Conservation (phyloP, 495 filamentous ascomycete species). For the Podospora pseudoanserina region DNA sequence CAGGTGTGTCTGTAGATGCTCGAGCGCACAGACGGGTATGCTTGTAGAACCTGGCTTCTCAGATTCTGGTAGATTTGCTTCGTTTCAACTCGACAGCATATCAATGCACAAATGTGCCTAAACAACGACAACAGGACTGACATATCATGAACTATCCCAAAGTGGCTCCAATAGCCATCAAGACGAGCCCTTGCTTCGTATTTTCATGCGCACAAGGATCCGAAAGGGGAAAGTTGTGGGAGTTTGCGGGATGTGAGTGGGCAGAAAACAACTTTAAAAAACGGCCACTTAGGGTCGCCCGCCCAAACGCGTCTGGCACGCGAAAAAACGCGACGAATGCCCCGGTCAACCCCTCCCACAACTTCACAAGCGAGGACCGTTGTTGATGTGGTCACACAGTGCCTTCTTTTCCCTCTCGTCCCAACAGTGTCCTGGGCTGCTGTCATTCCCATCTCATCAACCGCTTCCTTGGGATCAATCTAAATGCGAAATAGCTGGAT, state of each 20-base stretch:
- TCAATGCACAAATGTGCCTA: slow-evolving; percentile 5
- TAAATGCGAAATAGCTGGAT: slow-evolving; percentile 2
- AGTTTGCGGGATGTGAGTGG: slow-evolving; percentile 1
- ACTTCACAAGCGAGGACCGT: background rate
- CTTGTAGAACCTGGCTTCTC: background rate
- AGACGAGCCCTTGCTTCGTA: slow-evolving; percentile 20
- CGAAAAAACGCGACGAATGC: slow-evolving; percentile 21
- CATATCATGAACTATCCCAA: slow-evolving; percentile 4
- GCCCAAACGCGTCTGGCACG: slow-evolving; percentile 14
- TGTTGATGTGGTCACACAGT: background rate
- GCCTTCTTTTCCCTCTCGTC: background rate
- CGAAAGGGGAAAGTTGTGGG: background rate
- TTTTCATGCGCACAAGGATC: slow-evolving; percentile 19
- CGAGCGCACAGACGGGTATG: background rate
- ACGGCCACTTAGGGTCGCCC: background rate
- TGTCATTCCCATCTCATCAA: background rate
- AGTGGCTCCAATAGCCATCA: background rate
- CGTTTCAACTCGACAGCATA: slow-evolving; percentile 4
- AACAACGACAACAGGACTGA: background rate
- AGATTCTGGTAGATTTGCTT: slow-evolving; percentile 5
- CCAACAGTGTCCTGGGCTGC: background rate
- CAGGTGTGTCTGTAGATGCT: background rate
- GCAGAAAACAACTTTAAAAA: slow-evolving; percentile 13
- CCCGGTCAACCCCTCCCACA: slow-evolving; percentile 3
- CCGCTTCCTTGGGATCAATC: background rate